Evolutionary conservation across 225 moss, liverwort and hornwort species (phyloP), one percentile per base, ranked within the genome.

Genomic region (Bryum argenteum): DNA sequence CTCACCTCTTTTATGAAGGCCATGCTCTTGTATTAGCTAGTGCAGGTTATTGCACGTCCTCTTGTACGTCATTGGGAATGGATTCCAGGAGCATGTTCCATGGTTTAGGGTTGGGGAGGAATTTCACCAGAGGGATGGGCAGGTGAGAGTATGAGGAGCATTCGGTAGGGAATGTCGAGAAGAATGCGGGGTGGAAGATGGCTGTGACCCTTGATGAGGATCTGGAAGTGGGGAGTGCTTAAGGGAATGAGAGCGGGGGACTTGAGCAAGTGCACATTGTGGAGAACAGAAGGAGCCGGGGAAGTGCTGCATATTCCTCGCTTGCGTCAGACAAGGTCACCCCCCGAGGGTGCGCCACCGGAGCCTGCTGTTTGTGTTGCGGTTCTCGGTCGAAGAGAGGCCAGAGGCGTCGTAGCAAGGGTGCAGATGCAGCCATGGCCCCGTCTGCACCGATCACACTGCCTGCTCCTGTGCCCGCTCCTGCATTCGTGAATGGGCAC

Each of bases 311-410:
- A 17, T 70, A 81, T 75, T 88, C 87, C 81, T 90, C 90, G 87
- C 95, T 95, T 92, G 92, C 92, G 85, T 79, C 88, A 77, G 92
- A 87, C 80, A 92, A 86, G 92, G 86, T 91, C 84, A 86, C 89
- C 92, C 91, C 92, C 79, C 75, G 89, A 76, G 91, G 92, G 90
- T 95, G 92, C 80, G 79, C 86, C 65, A 64, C 65, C 71, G 78
- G 77, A 60, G 69, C 84, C 50, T 79, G 84, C 65, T 84, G 86
- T 74, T 80, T 85, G 77, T 81, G 87, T 63, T 91, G 81, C 80
- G 82, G 78, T 20, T 78, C 68, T 58, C 81, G 79, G 61, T 63
- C 81, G 43, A 73, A 56, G 38, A 80, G 72, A 66, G 83, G 73
- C 55, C 56, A 79, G 10, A 79, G 73, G 65, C 76, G 66, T 28